Evolutionary conservation across 2,329 filamentous ascomycete species (phyloP).

Genomic region (Neonectria neomacrospora): DNA sequence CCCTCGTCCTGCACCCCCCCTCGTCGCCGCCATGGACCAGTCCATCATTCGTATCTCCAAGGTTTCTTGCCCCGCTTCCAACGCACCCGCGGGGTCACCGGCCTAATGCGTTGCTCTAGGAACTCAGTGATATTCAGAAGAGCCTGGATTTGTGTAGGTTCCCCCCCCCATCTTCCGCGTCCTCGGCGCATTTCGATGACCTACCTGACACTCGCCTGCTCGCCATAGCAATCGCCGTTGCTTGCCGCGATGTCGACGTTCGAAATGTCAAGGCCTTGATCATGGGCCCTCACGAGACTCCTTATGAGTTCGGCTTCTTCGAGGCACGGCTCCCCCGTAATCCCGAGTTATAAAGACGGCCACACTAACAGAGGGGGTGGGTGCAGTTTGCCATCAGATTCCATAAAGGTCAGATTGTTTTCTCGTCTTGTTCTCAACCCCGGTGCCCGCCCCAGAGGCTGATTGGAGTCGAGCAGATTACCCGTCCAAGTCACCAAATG

Average conservation of each 20-base stretch:
- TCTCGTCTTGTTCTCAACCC: not conserved
- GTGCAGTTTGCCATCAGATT: conserved; percentile 80
- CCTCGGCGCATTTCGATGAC: not conserved
- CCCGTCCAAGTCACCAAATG: conserved; percentile 72
- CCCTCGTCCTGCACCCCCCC: conserved; percentile 27
- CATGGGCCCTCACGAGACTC: conserved; percentile 91
- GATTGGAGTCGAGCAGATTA: conserved; percentile 70
- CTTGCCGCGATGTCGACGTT: conserved; percentile 88
- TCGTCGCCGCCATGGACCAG: conserved; percentile 68
- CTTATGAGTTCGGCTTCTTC: conserved; percentile 97
- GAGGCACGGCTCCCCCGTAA: conserved; percentile 69
- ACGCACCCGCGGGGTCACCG: conserved; percentile 28
- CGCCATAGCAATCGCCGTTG: conserved; percentile 79
- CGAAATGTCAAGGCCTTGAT: conserved; percentile 89
- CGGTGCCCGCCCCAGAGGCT: not conserved
- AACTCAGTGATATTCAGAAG: conserved; percentile 86
- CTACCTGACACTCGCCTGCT: conserved; percentile 20
- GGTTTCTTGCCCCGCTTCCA: conserved; percentile 58
- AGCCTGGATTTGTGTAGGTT: conserved; percentile 82
- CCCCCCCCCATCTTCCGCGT: not conserved
- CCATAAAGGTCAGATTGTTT: conserved; percentile 68
- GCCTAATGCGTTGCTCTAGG: conserved; percentile 60
- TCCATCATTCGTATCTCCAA: conserved; percentile 89
- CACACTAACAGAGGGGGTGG: conserved; percentile 9
- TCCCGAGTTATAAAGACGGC: not conserved